A percentile compares a stretch with the other conserved stretches of the same genome.
Evolutionary conservation across 169 alveolate species (phyloP).

Genomic region (Blepharisma undulans): DNA sequence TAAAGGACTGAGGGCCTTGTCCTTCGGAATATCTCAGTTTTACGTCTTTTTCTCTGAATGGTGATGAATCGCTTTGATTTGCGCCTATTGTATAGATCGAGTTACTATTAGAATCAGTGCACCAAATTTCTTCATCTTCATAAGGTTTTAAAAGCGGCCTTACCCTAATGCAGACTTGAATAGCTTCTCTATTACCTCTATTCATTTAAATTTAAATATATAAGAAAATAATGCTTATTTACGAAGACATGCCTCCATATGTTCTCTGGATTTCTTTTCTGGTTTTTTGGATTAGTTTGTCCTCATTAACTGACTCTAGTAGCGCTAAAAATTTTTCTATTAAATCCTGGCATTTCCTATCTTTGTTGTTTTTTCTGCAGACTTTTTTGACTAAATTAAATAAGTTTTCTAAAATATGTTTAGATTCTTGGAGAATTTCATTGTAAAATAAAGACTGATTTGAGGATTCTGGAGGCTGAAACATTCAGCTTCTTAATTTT

Average conservation of each 20-base stretch:
- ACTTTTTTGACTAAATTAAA: not conserved
- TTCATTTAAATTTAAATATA: not conserved
- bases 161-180: constrained; percentile 35
- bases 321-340: not conserved
- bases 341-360: not conserved
- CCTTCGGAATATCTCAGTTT: not conserved
- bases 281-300: not conserved
- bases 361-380: not conserved
- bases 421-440: not conserved
- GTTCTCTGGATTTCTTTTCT: not conserved
- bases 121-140: constrained; percentile 43
- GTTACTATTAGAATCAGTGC: not conserved
- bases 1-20: constrained; percentile 20
- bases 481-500: not conserved
- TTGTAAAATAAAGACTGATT: not conserved
- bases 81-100: constrained; percentile 9
- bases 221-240: not conserved
- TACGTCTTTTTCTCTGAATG: not conserved
- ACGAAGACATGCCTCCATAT: not conserved
- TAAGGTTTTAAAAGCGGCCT: constrained; percentile 31
- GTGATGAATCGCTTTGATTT: not conserved
- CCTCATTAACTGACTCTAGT: not conserved
- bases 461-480: not conserved
- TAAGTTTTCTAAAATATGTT: not conserved
- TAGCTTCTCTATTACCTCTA: constrained; percentile 11